phyloP scores from a whole-genome alignment of 2,329 filamentous ascomycete genomes.

The Curvularia sp. region DNA sequence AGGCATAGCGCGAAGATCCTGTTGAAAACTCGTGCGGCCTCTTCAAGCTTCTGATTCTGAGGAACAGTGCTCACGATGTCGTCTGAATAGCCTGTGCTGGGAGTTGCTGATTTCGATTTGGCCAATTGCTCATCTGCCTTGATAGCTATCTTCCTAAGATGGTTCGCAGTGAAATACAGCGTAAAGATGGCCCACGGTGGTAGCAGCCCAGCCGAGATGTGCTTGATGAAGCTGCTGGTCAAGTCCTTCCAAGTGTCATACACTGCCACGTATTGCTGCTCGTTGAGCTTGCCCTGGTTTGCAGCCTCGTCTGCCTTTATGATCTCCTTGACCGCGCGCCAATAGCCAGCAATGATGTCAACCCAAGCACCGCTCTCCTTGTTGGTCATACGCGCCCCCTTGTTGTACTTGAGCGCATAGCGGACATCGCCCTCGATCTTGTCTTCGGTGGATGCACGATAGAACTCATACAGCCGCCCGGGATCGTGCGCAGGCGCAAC shows the following conservation, averaged over 20 bases:
- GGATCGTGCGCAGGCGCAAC: conserved; percentile 68
- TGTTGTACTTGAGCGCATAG: conserved; percentile 71
- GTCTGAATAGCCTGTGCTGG: conserved; percentile 70
- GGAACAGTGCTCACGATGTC: conserved; percentile 72
- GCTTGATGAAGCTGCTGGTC: conserved; percentile 76
- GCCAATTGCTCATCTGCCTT: conserved; percentile 78
- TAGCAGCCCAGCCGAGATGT: conserved; percentile 78
- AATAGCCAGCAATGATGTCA: conserved; percentile 83
- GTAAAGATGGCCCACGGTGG: conserved; percentile 93
- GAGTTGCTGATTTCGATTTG: conserved; percentile 57
- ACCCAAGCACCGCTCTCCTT: conserved; percentile 82
- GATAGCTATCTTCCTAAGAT: conserved; percentile 86
- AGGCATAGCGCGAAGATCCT: conserved; percentile 90
- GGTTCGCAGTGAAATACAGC: conserved; percentile 85
- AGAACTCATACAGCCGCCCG: conserved; percentile 72
- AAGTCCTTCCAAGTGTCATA: conserved; percentile 92
- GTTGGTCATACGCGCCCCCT: conserved; percentile 63
- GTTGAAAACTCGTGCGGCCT: conserved; percentile 89
- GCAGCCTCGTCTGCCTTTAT: conserved; percentile 67
- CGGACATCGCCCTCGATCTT: conserved; percentile 74
- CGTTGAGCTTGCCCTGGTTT: conserved; percentile 52
- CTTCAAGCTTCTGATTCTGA: conserved; percentile 85
- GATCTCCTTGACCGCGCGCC: conserved; percentile 80
- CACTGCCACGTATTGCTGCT: conserved; percentile 77
- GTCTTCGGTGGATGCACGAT: conserved; percentile 71